These are phyloP conservation scores for Chenopodium quinoa DNA, from an alignment of 148 eudicot genomes.

Conservation along the genomic window DNA sequence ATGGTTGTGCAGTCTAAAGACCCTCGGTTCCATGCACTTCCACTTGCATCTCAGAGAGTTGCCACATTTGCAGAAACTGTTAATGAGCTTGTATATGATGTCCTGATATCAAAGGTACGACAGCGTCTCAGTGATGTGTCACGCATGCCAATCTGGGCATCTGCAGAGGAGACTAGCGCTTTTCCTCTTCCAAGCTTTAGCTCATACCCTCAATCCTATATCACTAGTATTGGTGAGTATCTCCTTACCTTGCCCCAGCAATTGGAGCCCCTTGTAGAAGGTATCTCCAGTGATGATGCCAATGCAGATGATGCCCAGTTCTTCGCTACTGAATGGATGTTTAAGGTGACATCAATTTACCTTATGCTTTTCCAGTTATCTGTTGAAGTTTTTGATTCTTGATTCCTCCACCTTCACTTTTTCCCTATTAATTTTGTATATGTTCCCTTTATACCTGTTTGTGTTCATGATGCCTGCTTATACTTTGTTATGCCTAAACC, in stretches of 20 bases:
- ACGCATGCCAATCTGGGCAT: conserved; percentile 76
- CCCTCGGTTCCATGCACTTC: conserved; percentile 96
- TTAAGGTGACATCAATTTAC: conserved; percentile 54
- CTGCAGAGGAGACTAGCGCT: conserved; percentile 73
- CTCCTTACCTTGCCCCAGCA: conserved; percentile 97
- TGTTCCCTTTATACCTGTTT: not conserved
- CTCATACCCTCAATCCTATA: conserved; percentile 81
- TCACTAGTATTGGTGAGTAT: conserved; percentile 91
- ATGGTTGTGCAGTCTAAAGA: conserved; percentile 75
- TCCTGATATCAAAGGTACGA: conserved; percentile 84
- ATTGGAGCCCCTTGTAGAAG: conserved; percentile 93
- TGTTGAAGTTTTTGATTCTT: not conserved
- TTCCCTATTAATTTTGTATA: not conserved
- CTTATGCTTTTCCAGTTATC: not conserved
- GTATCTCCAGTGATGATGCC: conserved; percentile 67
- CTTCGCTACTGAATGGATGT: conserved; percentile 80
- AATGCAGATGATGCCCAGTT: conserved; percentile 87
- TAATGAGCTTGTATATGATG: conserved; percentile 93
- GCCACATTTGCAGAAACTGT: conserved; percentile 85
- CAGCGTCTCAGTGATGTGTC: conserved; percentile 79
- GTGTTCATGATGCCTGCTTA: not conserved
- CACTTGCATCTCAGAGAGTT: conserved; percentile 82
- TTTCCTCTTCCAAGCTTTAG: conserved; percentile 87
- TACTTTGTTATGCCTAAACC: not conserved
- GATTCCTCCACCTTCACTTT: not conserved